These are phyloP conservation scores for Solanum piurae DNA, from an alignment of 257 asterid genomes.

Conservation along the genomic window DNA sequence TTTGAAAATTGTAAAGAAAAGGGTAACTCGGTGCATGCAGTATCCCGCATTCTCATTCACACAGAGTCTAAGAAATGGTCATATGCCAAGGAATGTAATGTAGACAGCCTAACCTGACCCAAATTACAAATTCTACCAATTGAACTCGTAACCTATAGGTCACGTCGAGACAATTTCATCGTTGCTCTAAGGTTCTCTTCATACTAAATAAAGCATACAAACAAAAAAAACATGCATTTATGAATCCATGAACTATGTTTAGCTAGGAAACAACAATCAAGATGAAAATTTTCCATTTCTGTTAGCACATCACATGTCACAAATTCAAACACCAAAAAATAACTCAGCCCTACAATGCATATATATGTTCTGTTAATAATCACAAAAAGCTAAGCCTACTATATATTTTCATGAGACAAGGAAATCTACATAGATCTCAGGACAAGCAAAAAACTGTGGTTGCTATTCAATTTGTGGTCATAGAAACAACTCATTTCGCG, in stretches of 20 bases:
- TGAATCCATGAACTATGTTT: not conserved
- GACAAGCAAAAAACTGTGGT: not conserved
- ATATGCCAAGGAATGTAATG: no score
- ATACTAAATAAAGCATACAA: not conserved
- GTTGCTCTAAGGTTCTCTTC: not conserved
- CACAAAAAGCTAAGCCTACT: not conserved
- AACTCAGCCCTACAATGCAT: not conserved
- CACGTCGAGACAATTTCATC: not conserved
- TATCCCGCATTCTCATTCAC: not conserved
- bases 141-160: not conserved
- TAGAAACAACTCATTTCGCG: not conserved
- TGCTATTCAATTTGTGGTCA: not conserved
- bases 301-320: not conserved
- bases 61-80: no score
- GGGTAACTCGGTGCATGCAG: not conserved
- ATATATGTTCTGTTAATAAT: not conserved
- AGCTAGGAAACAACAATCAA: not conserved
- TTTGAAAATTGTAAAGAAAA: not conserved
- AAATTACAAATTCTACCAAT: no score
- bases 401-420: not conserved
- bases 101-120: no score
- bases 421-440: not conserved
- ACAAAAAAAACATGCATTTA: not conserved
- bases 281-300: not conserved
- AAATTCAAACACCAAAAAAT: not conserved